phyloP scores from a whole-genome alignment of 441 rosid species.

The Populus hybrid region DNA sequence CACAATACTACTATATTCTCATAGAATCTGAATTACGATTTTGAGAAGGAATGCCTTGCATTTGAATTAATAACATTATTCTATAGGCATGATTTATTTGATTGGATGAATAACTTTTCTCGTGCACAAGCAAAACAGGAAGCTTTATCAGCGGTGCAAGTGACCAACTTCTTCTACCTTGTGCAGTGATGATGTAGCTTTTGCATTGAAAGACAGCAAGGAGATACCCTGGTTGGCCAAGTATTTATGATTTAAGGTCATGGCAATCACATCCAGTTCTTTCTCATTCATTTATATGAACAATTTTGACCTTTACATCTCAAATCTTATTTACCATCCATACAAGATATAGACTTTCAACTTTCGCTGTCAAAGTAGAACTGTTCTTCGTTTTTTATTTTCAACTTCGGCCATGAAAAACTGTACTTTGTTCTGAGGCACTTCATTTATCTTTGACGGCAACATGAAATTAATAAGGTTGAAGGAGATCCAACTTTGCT shows the following conservation, averaged over 20 bases:
- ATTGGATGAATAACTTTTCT: not conserved
- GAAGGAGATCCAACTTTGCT: not conserved
- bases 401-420: constrained; percentile 7
- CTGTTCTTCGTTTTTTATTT: not conserved
- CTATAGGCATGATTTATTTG: not conserved
- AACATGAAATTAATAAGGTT: not conserved
- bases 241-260: constrained; percentile 49
- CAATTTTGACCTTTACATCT: constrained; percentile 26
- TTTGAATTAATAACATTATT: not conserved
- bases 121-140: not conserved
- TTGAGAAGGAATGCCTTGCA: not conserved
- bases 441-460: not conserved
- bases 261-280: not conserved
- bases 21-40: not conserved
- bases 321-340: not conserved
- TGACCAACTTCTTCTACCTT: not conserved
- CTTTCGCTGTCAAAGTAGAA: not conserved
- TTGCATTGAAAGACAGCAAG: constrained; percentile 77
- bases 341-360: not conserved
- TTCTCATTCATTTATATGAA: constrained; percentile 13
- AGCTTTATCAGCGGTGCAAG: not conserved
- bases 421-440: constrained; percentile 13
- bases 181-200: constrained; percentile 84
- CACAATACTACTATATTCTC: not conserved
- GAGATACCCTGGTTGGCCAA: constrained; percentile 86